phyloP scores from a whole-genome alignment of 2,329 filamentous ascomycete species.

The Coleophoma crateriformis region DNA sequence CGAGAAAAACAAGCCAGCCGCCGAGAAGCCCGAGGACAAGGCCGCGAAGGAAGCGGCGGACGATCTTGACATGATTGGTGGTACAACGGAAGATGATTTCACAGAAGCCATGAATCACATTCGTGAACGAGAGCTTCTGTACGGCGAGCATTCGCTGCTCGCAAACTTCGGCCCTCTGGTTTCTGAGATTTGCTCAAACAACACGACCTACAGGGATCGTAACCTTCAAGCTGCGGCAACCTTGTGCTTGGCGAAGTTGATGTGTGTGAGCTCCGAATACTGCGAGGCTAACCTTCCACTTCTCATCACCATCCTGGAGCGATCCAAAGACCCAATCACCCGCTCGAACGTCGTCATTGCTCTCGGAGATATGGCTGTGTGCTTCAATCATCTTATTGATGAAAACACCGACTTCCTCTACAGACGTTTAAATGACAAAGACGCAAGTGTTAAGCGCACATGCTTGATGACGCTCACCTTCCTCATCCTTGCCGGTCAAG shows the following conservation, averaged over 20 bases:
- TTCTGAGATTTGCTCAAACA: conserved; percentile 89
- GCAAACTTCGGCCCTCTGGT: conserved; percentile 87
- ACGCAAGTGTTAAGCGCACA: conserved; percentile 89
- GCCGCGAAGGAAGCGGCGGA: conserved; percentile 66
- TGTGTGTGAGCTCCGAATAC: conserved; percentile 97
- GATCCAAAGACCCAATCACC: conserved; percentile 85
- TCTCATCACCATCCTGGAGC: conserved; percentile 96
- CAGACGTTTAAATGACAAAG: conserved; percentile 81
- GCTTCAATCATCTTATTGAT: conserved; percentile 98
- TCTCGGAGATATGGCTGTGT: conserved; percentile 97
- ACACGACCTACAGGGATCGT: conserved; percentile 84
- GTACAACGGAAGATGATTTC: conserved; percentile 92
- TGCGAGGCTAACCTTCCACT: conserved; percentile 90
- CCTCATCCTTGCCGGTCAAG: conserved; percentile 91
- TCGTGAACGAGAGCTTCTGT: conserved; percentile 77
- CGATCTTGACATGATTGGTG: conserved; percentile 92
- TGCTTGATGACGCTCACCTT: conserved; percentile 99
- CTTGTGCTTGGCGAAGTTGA: conserved; percentile 91
- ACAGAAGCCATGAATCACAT: conserved; percentile 82
- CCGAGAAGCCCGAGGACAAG: conserved; percentile 40
- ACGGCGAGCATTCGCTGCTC: conserved; percentile 78
- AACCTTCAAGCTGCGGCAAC: conserved; percentile 91
- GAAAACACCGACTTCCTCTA: conserved; percentile 99
- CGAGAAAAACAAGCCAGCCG: conserved; percentile 55
- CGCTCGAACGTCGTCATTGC: conserved; percentile 96